A percentile compares a stretch with the other conserved stretches of the same genome.
These are phyloP conservation scores for Pseudogymnoascus verrucosus DNA, from an alignment of 2,329 filamentous ascomycete species.

Conservation along the genomic window DNA sequence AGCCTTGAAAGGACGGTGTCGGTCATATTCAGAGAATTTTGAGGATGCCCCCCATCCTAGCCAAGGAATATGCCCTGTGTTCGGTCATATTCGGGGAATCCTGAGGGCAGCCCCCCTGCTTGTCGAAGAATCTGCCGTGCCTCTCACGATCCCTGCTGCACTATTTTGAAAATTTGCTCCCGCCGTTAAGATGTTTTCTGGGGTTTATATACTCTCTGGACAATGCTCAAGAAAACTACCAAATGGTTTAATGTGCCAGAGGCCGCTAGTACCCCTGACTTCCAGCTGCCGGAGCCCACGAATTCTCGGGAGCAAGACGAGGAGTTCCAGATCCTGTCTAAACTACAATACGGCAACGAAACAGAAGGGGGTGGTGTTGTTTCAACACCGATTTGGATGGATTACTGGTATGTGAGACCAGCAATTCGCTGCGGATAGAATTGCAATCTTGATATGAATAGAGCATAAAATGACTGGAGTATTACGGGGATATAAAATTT, in stretches of 20 bases:
- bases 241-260: background rate
- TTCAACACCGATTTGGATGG: background rate
- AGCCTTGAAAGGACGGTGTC: constrained; percentile 44
- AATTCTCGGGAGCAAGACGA: background rate
- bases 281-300: background rate
- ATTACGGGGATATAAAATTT: background rate
- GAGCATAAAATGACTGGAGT: background rate
- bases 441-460: background rate
- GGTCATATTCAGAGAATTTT: constrained; percentile 40
- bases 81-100: background rate
- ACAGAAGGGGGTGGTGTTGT: background rate
- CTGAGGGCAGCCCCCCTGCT: background rate
- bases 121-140: background rate
- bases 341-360: background rate
- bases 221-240: background rate
- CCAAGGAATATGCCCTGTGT: background rate
- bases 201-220: background rate
- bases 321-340: background rate
- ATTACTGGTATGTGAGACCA: background rate
- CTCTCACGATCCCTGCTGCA: background rate
- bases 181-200: background rate
- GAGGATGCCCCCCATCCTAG: background rate
- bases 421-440: background rate
- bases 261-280: background rate
- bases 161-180: background rate